Evolutionary conservation across 495 filamentous ascomycete genomes (phyloP), one percentile per base, ranked within the genome.

Genomic region (Pseudotulostoma volvatum): DNA sequence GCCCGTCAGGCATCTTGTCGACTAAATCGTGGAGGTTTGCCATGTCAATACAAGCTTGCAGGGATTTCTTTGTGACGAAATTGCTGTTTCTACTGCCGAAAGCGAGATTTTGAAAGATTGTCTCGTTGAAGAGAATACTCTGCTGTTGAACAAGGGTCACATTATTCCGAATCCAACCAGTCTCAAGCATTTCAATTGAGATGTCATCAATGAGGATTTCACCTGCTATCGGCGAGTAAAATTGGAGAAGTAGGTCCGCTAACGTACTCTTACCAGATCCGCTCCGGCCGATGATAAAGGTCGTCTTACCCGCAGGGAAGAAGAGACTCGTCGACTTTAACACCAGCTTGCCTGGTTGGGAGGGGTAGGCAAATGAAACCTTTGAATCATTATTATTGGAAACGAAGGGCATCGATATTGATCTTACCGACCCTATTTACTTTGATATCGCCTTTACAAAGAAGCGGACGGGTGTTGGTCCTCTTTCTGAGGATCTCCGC

Each of bases 211-310:
- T 57, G 0, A 67, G 43, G 15, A 95, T 79, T 4, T 72, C 48
- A 0, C 90, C 90, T 0, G 60, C 57, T 0, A 54, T 57, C 1
- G 82, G 74, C 7, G 69, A 56, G 48, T 94, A 94, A 49, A 87
- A 82, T 20, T 76, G 68, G 36, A 84, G 57, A 1, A 97, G 61
- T 1, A 97, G 58, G 48, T 84, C 85, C 1, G 77, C 75, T 7
- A 97, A 50, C 0, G 90, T 96, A 49, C 83, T 93, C 53, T 97
- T 97, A 0, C 90, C 90, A 9, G 85, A 93, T 1, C 90, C 90
- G 46, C 85, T 93, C 38, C 67, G 68, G 1, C 90, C 90, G 38
- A 95, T 70, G 4, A 97, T 64, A 44, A 92, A 96, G 2, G 74
- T 84, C 3, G 80, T 77, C 48, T 80, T 61, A 0, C 80, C 76